Base-by-base conservation (phyloP, 1,284 basidiomycete species). In the Sphaerobolus stellatus region DNA sequence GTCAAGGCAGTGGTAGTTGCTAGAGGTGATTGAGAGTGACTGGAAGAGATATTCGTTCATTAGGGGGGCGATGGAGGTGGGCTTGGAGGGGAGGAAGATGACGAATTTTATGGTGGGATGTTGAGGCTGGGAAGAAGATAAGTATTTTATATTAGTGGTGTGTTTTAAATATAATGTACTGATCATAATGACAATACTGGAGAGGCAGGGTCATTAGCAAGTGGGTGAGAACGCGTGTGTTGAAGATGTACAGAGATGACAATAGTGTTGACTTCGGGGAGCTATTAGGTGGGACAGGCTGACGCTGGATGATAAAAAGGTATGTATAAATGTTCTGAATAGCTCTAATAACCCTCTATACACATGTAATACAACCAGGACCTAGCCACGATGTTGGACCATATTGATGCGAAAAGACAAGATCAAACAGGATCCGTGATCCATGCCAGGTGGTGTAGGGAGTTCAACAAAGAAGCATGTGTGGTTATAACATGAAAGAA, bases 171-270 rank as follows among this genome's bases (percentile, higher is more conserved):
- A 14, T 22, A 16, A 63, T 76, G 57, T 59, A 83, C 81, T 83
- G 86, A 67, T 88, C 85, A 59, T 87, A 88, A 66, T 88, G 86
- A 61, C 88, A 83, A 64, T 88, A 85, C 79, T 79, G 25, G n/a
- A n/a, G 18, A 2, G 24, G n/a, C 13, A 28, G 7, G 16, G 4
- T 6, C 13, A 28, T 41, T 30, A 16, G 9, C 41, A 27, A 30
- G 9, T 6, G 34, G n/a, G 20, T n/a, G 24, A 40, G 2, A 50
- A 34, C 34, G n/a, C n/a, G n/a, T 34, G 50, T 34, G 16, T 50
- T 48, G 20, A 24, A 36, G 14, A 69, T 76, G 53, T 56, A 80
- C 76, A 14, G 78, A 80, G 56, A 86, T 80, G 13, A 86, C 80
- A 28, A 89, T 76, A 1, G 79, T 77, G 64, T 89, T 85, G 18